These are phyloP conservation scores for Exophiala calicioides DNA, from an alignment of 2,329 filamentous ascomycete species.

Conservation along the genomic window DNA sequence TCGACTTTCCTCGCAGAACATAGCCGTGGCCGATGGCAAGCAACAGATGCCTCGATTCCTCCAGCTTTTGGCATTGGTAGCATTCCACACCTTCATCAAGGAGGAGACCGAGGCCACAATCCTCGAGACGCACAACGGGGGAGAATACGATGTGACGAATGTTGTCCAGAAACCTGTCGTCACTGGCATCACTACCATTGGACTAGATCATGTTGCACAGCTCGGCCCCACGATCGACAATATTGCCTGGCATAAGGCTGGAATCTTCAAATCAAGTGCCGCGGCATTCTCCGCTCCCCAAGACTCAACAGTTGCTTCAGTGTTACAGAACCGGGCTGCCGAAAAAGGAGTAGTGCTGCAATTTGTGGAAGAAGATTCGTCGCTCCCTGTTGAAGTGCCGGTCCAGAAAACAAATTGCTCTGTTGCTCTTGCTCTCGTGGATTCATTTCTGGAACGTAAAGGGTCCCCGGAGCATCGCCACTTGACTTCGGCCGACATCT, in stretches of 20 bases:
- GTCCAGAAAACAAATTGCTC: constrained; percentile 11
- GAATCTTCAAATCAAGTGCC: constrained; percentile 68
- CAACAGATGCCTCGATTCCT: constrained; percentile 84
- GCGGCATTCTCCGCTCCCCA: constrained; percentile 44
- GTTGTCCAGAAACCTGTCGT: constrained; percentile 70
- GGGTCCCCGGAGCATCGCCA: not conserved
- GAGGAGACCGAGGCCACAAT: constrained; percentile 77
- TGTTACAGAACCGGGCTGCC: constrained; percentile 56
- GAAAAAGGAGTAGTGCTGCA: constrained; percentile 52
- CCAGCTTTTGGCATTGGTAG: constrained; percentile 83
- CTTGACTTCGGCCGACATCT: not conserved
- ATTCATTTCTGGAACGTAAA: constrained; percentile 3
- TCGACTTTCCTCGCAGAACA: constrained; percentile 50
- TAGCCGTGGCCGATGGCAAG: constrained; percentile 54
- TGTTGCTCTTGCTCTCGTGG: constrained; percentile 4
- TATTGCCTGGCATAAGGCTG: constrained; percentile 90
- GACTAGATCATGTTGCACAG: constrained; percentile 79
- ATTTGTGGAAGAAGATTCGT: constrained; percentile 2
- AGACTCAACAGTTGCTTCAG: constrained; percentile 51
- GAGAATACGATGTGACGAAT: constrained; percentile 90
- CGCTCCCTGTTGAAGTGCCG: constrained; percentile 3
- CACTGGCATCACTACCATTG: constrained; percentile 75
- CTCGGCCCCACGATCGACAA: constrained; percentile 74
- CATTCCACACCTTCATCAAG: constrained; percentile 75
- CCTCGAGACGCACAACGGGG: constrained; percentile 89